Evolutionary conservation across 129 eudicot species (phyloP), one percentile per base, ranked within the genome.

Genomic region (Lactuca saligna): DNA sequence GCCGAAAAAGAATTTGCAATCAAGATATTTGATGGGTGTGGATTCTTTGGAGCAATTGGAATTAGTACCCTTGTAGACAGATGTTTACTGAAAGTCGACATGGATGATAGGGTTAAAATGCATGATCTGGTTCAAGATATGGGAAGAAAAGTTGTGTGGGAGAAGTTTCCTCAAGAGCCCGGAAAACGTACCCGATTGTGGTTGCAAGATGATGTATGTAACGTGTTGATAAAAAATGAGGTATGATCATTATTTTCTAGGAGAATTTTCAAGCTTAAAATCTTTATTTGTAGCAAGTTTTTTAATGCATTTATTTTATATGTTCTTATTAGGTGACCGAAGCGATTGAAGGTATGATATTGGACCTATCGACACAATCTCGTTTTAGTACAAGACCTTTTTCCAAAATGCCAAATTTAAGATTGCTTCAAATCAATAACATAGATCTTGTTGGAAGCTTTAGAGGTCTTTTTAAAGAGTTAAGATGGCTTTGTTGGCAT

Each of bases 401-500:
- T 34, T 59, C 55, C 10, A 54, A 10, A 29, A 75, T 66, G 73
- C 50, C 50, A 29, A 56, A 42, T 17, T 69, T 69, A 46, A 69
- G 74, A 31, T 57, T 69, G 55, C 65, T 69, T 20, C 63, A 69
- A 39, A 41, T 69, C 42, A 46, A 55, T 29, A 69, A 69, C 54
- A 32, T 14, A 5, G 44, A 69, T 51, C 46, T 73, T 41, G 38
- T 35, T 35, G 78, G 64, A 54, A 53, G 70, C 33, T 73, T 63
- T 57, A 50, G 57, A 59, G 17, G 70, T 58, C 14, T 66, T 31
- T 58, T 60, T 34, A 51, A 66, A 37, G 74, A 69, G 74, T 57
- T 69, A 69, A 55, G 65, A 63, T 77, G 71, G 82, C 61, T 77
- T 17, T 70, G 60, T 39, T 77, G 81, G 81, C 81, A 41, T 57